Evolutionary conservation across 202 grass and related monocot genomes (phyloP), one percentile per base, ranked within the genome.

Genomic region (Miscanthus sacchariflorus): DNA sequence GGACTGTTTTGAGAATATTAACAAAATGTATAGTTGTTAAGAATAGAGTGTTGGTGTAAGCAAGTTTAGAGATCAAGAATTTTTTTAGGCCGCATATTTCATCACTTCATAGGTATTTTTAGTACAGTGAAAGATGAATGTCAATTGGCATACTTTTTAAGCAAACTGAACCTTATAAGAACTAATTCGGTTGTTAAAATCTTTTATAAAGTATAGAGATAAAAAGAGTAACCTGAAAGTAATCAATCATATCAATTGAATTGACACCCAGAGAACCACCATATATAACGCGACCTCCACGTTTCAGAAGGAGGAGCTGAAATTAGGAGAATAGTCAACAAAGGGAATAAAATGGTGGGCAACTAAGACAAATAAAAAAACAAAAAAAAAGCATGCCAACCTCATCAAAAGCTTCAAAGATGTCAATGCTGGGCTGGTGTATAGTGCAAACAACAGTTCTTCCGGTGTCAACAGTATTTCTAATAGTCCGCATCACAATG

Each of bases 361-460:
- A 83, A 74, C 11, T 54, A 28, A 83, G 25, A 25, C 50, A n/a
- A 70, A 68, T 44, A 36, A 11, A 42, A 39, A 64, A 44, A 30
- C 52, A 12, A 50, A 35, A 77, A 30, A 30, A 18, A 15, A 12
- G n/a, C 52, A 17, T 28, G 38, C 50, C 40, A 64, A 93, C 94
- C 91, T 96, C 94, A 94, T 96, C 95, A 89, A 97, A 97, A 77
- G 92, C 90, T 94, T 97, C 95, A 86, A 97, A 97, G 70, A 96
- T 92, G 87, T 96, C 90, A 84, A 96, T 96, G 42, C 91, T 96
- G 3, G 94, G 91, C 76, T 96, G 94, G 63, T 96, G 94, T 90
- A 96, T 96, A 13, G 94, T 96, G 80, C 94, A 96, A 49, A 96
- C 91, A 13, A 95, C 93, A 68, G 91, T 96, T 85, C 91, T 90